Percentiles rank a stretch among this genome's conserved stretches.
These are phyloP conservation scores for Fusarium nematophilum DNA, from an alignment of 2,329 filamentous ascomycete genomes.

Conservation along the genomic window DNA sequence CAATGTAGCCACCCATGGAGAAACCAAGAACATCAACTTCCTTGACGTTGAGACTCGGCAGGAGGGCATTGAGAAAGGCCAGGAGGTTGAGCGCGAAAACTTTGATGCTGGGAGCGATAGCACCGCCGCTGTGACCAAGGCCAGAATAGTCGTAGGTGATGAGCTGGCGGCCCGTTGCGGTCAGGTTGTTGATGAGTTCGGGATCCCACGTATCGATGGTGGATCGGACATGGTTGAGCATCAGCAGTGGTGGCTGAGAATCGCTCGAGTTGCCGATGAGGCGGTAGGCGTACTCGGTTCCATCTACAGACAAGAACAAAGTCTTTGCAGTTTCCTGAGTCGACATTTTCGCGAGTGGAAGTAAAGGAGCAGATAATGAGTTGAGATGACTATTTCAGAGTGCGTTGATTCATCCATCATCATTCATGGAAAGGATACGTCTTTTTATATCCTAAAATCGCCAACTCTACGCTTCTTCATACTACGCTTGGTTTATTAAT, in stretches of 20 bases:
- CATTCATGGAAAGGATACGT: too few species aligned
- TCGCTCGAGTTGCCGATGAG: background rate
- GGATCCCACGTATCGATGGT: conserved; percentile 8
- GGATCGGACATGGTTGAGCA: conserved; percentile 9
- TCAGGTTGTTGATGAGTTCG: conserved; percentile 1
- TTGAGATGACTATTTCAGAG: too few species aligned
- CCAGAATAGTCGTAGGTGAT: too few species aligned
- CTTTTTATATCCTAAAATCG: too few species aligned
- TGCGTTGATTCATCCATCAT: too few species aligned
- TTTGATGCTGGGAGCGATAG: conserved; percentile 1
- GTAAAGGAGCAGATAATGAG: too few species aligned
- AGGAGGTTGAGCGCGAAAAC: conserved; percentile 3
- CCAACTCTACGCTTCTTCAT: too few species aligned
- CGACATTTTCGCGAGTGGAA: too few species aligned
- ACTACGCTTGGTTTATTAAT: too few species aligned
- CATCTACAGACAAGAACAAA: background rate
- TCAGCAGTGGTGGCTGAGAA: background rate
- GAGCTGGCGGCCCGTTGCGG: background rate
- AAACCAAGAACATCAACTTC: conserved; percentile 4
- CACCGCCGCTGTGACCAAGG: background rate
- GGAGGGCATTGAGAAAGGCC: conserved; percentile 2
- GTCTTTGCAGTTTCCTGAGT: conserved; percentile 3
- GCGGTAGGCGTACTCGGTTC: conserved; percentile 4
- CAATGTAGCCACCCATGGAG: conserved; percentile 7
- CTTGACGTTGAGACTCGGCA: background rate